Evolutionary conservation across 768 basidiomycete genomes (phyloP).

Genomic region (Rhodocollybia butyracea): DNA sequence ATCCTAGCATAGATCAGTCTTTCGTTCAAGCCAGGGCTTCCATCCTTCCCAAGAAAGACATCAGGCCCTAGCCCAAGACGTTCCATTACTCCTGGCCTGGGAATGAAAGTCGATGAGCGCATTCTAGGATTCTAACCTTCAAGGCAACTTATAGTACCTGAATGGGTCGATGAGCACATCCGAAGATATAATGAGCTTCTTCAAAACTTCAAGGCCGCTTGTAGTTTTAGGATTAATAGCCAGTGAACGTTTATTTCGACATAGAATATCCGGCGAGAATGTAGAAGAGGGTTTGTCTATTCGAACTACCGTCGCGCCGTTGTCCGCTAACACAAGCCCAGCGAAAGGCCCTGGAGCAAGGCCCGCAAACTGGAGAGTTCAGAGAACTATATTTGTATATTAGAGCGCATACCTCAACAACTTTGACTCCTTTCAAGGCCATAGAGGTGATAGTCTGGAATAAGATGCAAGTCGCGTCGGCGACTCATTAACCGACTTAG

Average conservation of each 20-base stretch:
- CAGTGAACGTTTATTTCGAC: constrained; percentile 72
- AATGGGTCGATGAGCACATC: constrained; percentile 85
- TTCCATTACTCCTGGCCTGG: constrained; percentile 84
- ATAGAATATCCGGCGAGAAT: constrained; percentile 49
- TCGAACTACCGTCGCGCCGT: constrained; percentile 73
- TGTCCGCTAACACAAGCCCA: constrained; percentile 74
- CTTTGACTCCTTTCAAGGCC: constrained; percentile 48
- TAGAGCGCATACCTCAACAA: constrained; percentile 15
- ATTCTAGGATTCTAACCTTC: too few species aligned
- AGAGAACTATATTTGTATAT: background rate
- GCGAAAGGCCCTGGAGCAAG: constrained; percentile 82
- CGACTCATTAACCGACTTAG: too few species aligned
- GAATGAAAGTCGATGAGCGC: too few species aligned
- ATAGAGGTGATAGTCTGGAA: background rate
- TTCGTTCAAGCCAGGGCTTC: constrained; percentile 51
- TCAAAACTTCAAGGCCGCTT: constrained; percentile 54
- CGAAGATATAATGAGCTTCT: constrained; percentile 56
- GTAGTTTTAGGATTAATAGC: constrained; percentile 62
- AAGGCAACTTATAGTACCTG: too few species aligned
- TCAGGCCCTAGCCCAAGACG: constrained; percentile 73
- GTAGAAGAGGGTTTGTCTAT: constrained; percentile 57
- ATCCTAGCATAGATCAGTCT: constrained; percentile 70
- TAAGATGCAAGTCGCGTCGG: too few species aligned
- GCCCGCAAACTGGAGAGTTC: constrained; percentile 61
- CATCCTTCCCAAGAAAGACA: constrained; percentile 51